phyloP scores from a whole-genome alignment of 2,329 filamentous ascomycete species.

The Pseudocercospora musae region DNA sequence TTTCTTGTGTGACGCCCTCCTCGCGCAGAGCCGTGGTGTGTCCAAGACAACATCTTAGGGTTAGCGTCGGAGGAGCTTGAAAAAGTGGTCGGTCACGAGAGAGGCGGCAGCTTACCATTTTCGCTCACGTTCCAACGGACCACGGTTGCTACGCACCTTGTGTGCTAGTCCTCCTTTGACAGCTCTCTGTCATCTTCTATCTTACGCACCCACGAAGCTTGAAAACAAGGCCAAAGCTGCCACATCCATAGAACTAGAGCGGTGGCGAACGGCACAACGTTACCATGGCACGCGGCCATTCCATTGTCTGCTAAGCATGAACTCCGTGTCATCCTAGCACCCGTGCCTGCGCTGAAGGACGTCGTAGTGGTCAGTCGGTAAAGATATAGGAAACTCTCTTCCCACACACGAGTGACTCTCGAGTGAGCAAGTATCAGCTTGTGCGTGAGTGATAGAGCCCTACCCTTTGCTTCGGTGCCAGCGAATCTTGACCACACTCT shows the following conservation, averaged over 20 bases:
- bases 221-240: not conserved
- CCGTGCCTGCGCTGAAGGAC: not conserved
- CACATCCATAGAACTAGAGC: not conserved
- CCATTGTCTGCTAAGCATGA: constrained; percentile 2
- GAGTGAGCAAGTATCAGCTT: no score
- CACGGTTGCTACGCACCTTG: no score
- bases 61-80: not conserved
- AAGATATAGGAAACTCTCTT: not conserved
- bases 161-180: not conserved
- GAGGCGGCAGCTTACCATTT: not conserved
- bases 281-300: constrained; percentile 14
- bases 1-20: not conserved
- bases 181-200: not conserved
- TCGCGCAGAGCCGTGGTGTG: constrained; percentile 2
- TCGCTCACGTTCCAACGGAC: not conserved
- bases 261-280: constrained; percentile 10
- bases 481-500: constrained; percentile 8
- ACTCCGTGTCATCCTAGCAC: not conserved
- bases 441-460: not conserved
- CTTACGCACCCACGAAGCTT: not conserved
- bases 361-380: constrained; percentile 6
- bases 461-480: constrained; percentile 10
- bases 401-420: no score
- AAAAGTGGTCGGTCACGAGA: not conserved
- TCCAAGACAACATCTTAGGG: no score